Evolutionary conservation across 352 stramenopile species (phyloP).

Genomic region (Globisporangium paroecandrum): DNA sequence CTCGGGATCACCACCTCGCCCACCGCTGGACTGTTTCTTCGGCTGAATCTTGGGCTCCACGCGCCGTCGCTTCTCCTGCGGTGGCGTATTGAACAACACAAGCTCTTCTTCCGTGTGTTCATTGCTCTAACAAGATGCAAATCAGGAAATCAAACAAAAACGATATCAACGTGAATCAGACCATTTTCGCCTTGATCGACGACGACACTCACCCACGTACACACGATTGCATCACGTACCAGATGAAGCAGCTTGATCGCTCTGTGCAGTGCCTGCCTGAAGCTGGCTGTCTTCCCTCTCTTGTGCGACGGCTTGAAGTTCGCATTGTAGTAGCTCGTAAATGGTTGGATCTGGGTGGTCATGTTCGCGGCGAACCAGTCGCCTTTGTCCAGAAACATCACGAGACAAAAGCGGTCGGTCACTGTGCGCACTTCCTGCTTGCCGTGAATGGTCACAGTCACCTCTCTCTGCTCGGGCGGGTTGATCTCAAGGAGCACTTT

Average conservation of each 20-base stretch:
- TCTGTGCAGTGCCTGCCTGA: slow-evolving; percentile 33
- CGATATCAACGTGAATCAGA: background rate
- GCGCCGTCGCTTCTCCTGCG: slow-evolving; percentile 33
- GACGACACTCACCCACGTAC: background rate
- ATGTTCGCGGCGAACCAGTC: slow-evolving; percentile 51
- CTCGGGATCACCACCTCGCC: slow-evolving; percentile 11
- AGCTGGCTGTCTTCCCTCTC: slow-evolving; percentile 13
- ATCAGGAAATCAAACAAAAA: background rate
- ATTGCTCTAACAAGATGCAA: slow-evolving; percentile 19
- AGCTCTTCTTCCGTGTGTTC: slow-evolving; percentile 31
- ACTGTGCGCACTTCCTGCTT: slow-evolving; percentile 14
- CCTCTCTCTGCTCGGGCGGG: slow-evolving; percentile 24
- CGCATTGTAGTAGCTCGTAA: slow-evolving; percentile 45
- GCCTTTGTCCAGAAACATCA: slow-evolving; percentile 72
- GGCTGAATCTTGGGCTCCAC: slow-evolving; percentile 18
- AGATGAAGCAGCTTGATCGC: slow-evolving; percentile 42
- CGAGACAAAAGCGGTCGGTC: slow-evolving; percentile 29
- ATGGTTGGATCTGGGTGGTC: slow-evolving; percentile 39
- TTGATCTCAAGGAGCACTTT: slow-evolving; percentile 39
- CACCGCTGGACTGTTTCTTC: slow-evolving; percentile 7
- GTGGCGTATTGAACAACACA: slow-evolving; percentile 29
- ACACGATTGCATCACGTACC: slow-evolving; percentile 21
- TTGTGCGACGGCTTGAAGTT: slow-evolving; percentile 27
- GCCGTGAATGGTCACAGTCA: slow-evolving; percentile 19
- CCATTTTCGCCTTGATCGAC: background rate